Evolutionary conservation across 495 filamentous ascomycete genomes (phyloP).

Genomic region (Penicillium riverlandense): DNA sequence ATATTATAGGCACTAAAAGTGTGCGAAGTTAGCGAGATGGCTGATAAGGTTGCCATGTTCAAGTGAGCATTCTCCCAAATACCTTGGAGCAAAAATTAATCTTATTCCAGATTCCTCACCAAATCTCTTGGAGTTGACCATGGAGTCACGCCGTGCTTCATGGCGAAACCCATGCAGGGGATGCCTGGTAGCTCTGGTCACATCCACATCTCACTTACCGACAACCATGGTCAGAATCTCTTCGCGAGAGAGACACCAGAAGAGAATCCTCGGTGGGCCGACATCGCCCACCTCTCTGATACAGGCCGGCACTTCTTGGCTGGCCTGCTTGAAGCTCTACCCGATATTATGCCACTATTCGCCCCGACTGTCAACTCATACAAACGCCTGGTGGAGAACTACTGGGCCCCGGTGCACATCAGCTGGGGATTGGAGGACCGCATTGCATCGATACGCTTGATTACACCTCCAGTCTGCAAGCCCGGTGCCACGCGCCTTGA

Average conservation of each 20-base stretch:
- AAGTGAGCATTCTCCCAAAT: conserved; percentile 46
- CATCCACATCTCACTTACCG: conserved; percentile 74
- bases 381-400: conserved; percentile 93
- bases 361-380: conserved; percentile 92
- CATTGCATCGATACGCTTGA: conserved; percentile 78
- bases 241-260: conserved; percentile 65
- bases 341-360: conserved; percentile 87
- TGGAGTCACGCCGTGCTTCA: conserved; percentile 90
- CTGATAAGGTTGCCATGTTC: conserved; percentile 77
- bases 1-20: conserved; percentile 55
- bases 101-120: conserved; percentile 52
- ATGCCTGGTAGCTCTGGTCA: conserved; percentile 87
- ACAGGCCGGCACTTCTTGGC: conserved; percentile 83
- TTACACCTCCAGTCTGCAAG: conserved; percentile 73
- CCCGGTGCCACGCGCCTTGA: conserved; percentile 77
- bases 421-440: conserved; percentile 92
- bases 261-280: conserved; percentile 55
- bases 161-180: conserved; percentile 86
- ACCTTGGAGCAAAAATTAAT: background rate
- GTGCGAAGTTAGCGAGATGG: conserved; percentile 67
- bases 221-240: conserved; percentile 59
- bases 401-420: conserved; percentile 93
- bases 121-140: conserved; percentile 73
- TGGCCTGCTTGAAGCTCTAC: conserved; percentile 74
- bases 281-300: conserved; percentile 70